Evolutionary conservation across 83 land plant species (phyloP).

Genomic region (Isoetes engelmannii): DNA sequence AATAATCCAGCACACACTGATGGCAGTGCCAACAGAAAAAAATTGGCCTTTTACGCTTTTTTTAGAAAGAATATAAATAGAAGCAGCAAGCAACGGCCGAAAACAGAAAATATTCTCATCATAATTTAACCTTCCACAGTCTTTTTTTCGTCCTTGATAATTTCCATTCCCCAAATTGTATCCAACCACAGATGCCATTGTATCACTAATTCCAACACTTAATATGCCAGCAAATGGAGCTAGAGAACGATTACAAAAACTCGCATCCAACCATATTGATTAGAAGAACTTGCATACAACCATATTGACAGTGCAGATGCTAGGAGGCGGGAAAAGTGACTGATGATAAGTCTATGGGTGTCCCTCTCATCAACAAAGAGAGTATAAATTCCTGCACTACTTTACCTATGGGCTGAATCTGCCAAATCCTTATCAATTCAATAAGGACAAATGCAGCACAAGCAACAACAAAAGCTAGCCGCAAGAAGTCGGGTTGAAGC

Average conservation of each 20-base stretch:
- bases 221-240: constrained; percentile 95
- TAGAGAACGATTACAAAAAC: constrained; percentile 62
- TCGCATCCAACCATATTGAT: constrained; percentile 68
- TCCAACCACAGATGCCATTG: constrained; percentile 91
- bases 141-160: constrained; percentile 78
- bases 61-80: neutral
- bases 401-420: constrained; percentile 72
- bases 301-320: constrained; percentile 95
- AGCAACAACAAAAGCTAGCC: constrained; percentile 84
- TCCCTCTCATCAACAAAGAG: constrained; percentile 95
- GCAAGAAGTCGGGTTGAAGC: constrained; percentile 61
- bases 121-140: constrained; percentile 16
- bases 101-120: neutral
- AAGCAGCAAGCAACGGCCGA: constrained; percentile 16
- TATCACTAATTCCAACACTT: constrained; percentile 95
- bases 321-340: constrained; percentile 87
- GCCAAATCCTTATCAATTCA: constrained; percentile 82
- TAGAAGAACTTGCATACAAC: constrained; percentile 50
- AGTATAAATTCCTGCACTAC: constrained; percentile 65
- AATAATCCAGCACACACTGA: constrained; percentile 50
- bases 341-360: constrained; percentile 75
- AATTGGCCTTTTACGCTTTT: neutral
- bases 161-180: constrained; percentile 74
- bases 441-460: constrained; percentile 63
- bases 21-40: constrained; percentile 46